A percentile compares a stretch with the other conserved stretches of the same genome.
phyloP scores from a whole-genome alignment of 1,139 yeast genomes.

The Taphrina populina region DNA sequence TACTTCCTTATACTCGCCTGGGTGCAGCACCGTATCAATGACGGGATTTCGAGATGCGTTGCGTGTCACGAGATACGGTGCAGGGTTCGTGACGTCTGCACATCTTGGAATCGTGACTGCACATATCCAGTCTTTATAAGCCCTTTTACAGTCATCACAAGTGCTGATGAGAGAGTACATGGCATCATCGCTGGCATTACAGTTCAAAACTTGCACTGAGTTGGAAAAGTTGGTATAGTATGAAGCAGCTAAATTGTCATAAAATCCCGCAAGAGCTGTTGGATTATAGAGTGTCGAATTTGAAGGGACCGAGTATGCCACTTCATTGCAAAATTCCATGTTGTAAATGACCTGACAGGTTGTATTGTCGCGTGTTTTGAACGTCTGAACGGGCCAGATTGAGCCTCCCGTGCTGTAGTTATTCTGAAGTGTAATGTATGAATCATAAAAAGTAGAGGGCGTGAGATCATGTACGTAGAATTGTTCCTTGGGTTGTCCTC shows the following conservation, averaged over 20 bases:
- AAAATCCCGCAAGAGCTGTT: slow-evolving; percentile 48
- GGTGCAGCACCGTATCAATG: slow-evolving; percentile 54
- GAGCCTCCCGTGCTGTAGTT: slow-evolving; percentile 54
- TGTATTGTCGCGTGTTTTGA: slow-evolving; percentile 56
- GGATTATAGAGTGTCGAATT: slow-evolving; percentile 45
- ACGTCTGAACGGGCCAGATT: slow-evolving; percentile 58
- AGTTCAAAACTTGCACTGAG: slow-evolving; percentile 73
- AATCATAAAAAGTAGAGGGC: slow-evolving; percentile 62
- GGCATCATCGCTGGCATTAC: slow-evolving; percentile 70
- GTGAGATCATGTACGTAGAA: slow-evolving; percentile 64
- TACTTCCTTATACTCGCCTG: slow-evolving; percentile 72
- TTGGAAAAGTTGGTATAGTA: slow-evolving; percentile 66
- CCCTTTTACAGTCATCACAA: slow-evolving; percentile 67
- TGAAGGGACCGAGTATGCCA: slow-evolving; percentile 86
- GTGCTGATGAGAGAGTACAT: slow-evolving; percentile 66
- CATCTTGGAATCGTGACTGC: slow-evolving; percentile 90
- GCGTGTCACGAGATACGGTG: slow-evolving; percentile 44
- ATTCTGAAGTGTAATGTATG: slow-evolving; percentile 59
- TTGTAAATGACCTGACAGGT: slow-evolving; percentile 74
- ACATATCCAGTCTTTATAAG: slow-evolving; percentile 88
- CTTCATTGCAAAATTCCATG: slow-evolving; percentile 71
- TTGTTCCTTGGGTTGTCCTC: slow-evolving; percentile 37
- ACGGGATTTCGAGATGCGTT: slow-evolving; percentile 58
- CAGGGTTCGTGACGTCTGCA: slow-evolving; percentile 45
- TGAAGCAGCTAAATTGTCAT: slow-evolving; percentile 62